Evolutionary conservation across 805 yeast species (phyloP).

Genomic region (Suhomyces sp.): DNA sequence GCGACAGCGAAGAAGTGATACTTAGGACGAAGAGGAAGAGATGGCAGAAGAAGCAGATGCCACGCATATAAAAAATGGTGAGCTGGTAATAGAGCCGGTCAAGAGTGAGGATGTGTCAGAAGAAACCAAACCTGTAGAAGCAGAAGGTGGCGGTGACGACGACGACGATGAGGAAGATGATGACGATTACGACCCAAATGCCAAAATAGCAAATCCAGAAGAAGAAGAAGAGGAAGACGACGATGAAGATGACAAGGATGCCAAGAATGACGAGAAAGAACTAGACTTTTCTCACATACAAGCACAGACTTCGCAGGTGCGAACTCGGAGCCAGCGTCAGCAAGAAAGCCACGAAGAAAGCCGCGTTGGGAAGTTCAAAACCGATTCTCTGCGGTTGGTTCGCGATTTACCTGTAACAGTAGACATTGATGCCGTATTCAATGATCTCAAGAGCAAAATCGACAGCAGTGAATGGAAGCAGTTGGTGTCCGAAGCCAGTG

Average conservation of each 20-base stretch:
- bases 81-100: neutral
- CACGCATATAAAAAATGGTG: neutral
- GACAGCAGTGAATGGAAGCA: conserved; percentile 9
- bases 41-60: neutral
- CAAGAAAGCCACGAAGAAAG: conserved; percentile 28
- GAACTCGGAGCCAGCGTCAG: conserved; percentile 63
- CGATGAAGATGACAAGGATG: conserved; percentile 31
- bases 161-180: conserved; percentile 33
- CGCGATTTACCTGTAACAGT: conserved; percentile 12
- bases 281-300: conserved; percentile 54
- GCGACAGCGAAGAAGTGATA: neutral
- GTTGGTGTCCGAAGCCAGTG: conserved; percentile 8
- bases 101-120: neutral
- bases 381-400: conserved; percentile 15
- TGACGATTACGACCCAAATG: conserved; percentile 30
- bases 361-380: conserved; percentile 13
- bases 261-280: conserved; percentile 9
- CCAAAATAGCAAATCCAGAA: conserved; percentile 15
- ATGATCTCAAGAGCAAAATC: conserved; percentile 20
- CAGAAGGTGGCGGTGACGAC: conserved; percentile 11
- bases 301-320: conserved; percentile 53
- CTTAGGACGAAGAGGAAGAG: neutral
- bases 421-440: conserved; percentile 34
- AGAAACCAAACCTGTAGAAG: neutral
- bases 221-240: conserved; percentile 36